Percentiles rank a stretch among this genome's conserved stretches.
These are phyloP conservation scores for Colletotrichum aenigma DNA, from an alignment of 2,329 filamentous ascomycete species.

Conservation along the genomic window DNA sequence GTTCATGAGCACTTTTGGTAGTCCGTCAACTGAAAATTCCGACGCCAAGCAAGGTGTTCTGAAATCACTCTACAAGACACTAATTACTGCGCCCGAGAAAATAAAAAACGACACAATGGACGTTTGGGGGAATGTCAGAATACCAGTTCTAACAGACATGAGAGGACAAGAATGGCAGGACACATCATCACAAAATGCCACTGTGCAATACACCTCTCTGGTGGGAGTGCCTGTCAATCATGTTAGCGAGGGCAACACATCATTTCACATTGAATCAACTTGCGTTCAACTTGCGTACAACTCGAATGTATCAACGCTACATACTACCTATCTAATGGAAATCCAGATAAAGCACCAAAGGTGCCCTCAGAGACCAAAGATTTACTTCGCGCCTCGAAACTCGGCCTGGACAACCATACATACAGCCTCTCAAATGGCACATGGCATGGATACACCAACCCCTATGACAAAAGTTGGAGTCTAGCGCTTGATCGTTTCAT, in stretches of 20 bases:
- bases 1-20: background rate
- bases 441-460: too few relatives aligned
- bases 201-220: background rate
- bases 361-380: too few relatives aligned
- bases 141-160: background rate
- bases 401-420: too few relatives aligned
- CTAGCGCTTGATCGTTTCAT: too few relatives aligned
- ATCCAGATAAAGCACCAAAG: too few relatives aligned
- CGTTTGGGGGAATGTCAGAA: background rate
- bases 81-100: background rate
- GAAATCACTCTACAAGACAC: accelerated
- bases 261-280: background rate
- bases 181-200: accelerated
- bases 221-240: background rate
- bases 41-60: accelerated
- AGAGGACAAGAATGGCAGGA: accelerated
- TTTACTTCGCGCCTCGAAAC: too few relatives aligned
- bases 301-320: background rate
- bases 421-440: too few relatives aligned
- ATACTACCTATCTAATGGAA: background rate
- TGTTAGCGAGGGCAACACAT: background rate
- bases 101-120: background rate
- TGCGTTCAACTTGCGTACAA: background rate
- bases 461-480: too few relatives aligned
- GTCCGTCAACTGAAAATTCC: too few relatives aligned